phyloP scores from a whole-genome alignment of 805 yeast genomes.

The Monosporozyma solicola region DNA sequence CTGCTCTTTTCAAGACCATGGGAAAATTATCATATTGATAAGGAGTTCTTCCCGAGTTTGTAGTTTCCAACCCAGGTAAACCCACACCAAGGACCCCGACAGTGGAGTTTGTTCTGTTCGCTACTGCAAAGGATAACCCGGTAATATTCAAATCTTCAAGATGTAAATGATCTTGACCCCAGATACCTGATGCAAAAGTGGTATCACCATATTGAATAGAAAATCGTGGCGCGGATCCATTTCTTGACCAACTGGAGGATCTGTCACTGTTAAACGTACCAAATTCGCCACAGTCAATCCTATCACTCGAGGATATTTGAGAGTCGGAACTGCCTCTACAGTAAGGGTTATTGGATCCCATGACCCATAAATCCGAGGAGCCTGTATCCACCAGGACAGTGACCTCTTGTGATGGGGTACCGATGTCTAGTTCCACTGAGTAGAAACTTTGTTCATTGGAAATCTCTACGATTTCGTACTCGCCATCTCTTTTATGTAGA shows the following conservation, averaged over 20 bases:
- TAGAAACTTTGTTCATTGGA: conserved; percentile 36
- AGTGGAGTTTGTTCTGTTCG: conserved; percentile 29
- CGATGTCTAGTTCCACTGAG: conserved; percentile 33
- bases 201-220: conserved; percentile 44
- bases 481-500: conserved; percentile 7
- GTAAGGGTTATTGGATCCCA: conserved; percentile 29
- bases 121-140: conserved; percentile 25
- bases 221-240: conserved; percentile 30
- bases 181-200: conserved; percentile 40
- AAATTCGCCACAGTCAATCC: conserved; percentile 28
- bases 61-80: conserved; percentile 55
- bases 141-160: conserved; percentile 44
- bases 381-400: conserved; percentile 55
- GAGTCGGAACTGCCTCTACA: conserved; percentile 10
- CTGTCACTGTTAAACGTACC: conserved; percentile 32
- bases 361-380: conserved; percentile 54
- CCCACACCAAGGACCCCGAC: conserved; percentile 44
- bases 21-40: conserved; percentile 14
- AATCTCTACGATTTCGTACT: conserved; percentile 14
- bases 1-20: conserved; percentile 11
- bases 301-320: neutral
- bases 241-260: conserved; percentile 30
- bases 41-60: conserved; percentile 31
- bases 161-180: conserved; percentile 37
- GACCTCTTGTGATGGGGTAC: conserved; percentile 37